A percentile compares a stretch with the other conserved stretches of the same genome.
Evolutionary conservation across 1,139 yeast species (phyloP).

Genomic region (Yamadazyma sp.): DNA sequence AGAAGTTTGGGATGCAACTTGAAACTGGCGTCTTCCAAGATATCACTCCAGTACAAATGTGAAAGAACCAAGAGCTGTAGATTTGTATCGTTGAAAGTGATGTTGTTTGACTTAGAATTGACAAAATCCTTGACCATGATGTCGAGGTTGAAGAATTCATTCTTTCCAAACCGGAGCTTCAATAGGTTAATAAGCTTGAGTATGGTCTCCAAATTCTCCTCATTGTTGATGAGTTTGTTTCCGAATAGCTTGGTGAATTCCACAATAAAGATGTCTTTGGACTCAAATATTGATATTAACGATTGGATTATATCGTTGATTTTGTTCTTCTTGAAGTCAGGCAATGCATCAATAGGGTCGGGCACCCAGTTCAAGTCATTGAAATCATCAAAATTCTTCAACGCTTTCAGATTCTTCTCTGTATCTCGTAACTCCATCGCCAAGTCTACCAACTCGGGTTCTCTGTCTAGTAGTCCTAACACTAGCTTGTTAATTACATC

Average conservation of each 20-base stretch:
- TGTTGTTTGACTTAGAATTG: conserved; percentile 39
- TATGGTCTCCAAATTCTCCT: conserved; percentile 31
- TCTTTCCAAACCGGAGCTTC: conserved; percentile 65
- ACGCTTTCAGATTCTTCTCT: conserved; percentile 14
- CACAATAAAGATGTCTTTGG: conserved; percentile 68
- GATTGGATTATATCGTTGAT: conserved; percentile 71
- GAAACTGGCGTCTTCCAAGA: conserved; percentile 36
- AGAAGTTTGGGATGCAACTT: conserved; percentile 46
- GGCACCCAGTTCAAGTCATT: conserved; percentile 73
- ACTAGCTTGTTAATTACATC: conserved; percentile 76
- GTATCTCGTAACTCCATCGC: conserved; percentile 49
- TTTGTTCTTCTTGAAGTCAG: conserved; percentile 72
- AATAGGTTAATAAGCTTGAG: conserved; percentile 49
- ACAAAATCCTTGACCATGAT: conserved; percentile 81
- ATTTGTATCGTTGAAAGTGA: conserved; percentile 7
- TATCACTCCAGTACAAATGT: conserved; percentile 54
- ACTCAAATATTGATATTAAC: conserved; percentile 73
- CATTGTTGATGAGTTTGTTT: conserved; percentile 48
- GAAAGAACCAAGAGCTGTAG: conserved; percentile 44
- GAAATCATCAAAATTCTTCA: conserved; percentile 30
- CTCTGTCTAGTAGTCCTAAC: conserved; percentile 64
- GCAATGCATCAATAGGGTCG: conserved; percentile 90
- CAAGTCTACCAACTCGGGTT: conserved; percentile 46
- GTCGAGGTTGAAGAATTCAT: conserved; percentile 67
- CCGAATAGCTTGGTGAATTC: conserved; percentile 74